Evolutionary conservation across 2,329 filamentous ascomycete species (phyloP).

Genomic region (Trichophyton verrucosum): DNA sequence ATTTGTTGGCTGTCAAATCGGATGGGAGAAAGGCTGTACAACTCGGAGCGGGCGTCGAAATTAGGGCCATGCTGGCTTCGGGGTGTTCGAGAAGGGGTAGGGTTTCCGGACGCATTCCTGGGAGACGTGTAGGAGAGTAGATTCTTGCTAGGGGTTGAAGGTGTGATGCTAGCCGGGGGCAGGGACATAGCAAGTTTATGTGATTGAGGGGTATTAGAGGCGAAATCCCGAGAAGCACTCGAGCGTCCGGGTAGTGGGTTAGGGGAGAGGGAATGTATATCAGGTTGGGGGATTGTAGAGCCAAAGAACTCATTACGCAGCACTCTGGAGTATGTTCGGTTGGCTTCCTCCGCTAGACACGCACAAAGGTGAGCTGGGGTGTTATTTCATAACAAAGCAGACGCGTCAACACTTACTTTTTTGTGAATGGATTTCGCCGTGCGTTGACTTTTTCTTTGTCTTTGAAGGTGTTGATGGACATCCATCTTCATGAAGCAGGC

Average conservation of each 20-base stretch:
- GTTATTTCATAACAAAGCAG: constrained; percentile 5
- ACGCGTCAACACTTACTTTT: constrained; percentile 50
- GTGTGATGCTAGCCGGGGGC: constrained; percentile 64
- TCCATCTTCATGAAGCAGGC: constrained; percentile 77
- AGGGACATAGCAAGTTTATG: constrained; percentile 48
- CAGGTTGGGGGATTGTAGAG: constrained; percentile 69
- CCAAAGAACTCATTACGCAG: constrained; percentile 89
- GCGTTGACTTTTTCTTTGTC: constrained; percentile 69
- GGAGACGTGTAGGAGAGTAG: constrained; percentile 85
- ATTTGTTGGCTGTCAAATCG: constrained; percentile 87
- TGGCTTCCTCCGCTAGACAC: constrained; percentile 70
- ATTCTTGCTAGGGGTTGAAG: constrained; percentile 94
- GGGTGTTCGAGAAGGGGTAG: constrained; percentile 78
- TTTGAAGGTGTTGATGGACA: constrained; percentile 85
- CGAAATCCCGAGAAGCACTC: constrained; percentile 49
- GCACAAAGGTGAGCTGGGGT: constrained; percentile 9
- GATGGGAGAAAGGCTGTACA: constrained; percentile 91
- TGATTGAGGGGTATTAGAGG: constrained; percentile 68
- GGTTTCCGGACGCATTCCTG: constrained; percentile 61
- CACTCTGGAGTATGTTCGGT: constrained; percentile 78
- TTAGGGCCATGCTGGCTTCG: constrained; percentile 80
- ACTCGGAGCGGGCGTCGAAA: constrained; percentile 76
- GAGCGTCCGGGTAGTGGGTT: constrained; percentile 38
- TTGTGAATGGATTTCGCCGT: constrained; percentile 88
- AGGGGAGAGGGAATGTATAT: constrained; percentile 50